Conservation (phyloP, 331 rosid genomes). For the Erythrophleum ivorense region DNA sequence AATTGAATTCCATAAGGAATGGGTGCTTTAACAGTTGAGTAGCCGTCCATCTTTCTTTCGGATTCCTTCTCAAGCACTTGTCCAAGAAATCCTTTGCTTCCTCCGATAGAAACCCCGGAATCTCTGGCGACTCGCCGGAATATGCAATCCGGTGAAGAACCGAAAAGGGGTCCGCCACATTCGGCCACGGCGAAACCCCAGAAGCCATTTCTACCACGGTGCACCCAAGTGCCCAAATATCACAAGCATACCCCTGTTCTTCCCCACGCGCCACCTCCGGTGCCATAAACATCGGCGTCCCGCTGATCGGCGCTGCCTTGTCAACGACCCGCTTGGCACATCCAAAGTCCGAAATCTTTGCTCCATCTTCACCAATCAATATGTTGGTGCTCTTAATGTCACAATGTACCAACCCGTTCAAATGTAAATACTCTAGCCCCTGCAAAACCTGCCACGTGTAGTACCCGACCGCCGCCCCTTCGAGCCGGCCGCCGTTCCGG, state of each 20-base stretch:
- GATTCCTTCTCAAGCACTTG: slow-evolving; percentile 72
- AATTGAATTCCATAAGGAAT: slow-evolving; percentile 55
- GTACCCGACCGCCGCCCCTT: slow-evolving; percentile 44
- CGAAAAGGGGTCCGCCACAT: slow-evolving; percentile 59
- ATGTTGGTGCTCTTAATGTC: slow-evolving; percentile 84
- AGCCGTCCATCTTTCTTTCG: slow-evolving; percentile 77
- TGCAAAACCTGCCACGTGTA: slow-evolving; percentile 56
- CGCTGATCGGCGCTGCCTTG: slow-evolving; percentile 40
- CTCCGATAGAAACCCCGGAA: slow-evolving; percentile 69
- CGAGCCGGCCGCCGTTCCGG: slow-evolving; percentile 46
- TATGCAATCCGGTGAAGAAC: slow-evolving; percentile 69
- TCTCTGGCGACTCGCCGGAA: slow-evolving; percentile 63
- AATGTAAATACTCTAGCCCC: slow-evolving; percentile 81
- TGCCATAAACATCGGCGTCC: slow-evolving; percentile 92
- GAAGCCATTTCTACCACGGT: slow-evolving; percentile 81
- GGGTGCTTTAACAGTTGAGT: slow-evolving; percentile 78
- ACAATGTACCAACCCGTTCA: slow-evolving; percentile 81
- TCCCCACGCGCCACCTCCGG: slow-evolving; percentile 93
- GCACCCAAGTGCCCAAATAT: slow-evolving; percentile 93
- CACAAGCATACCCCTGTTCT: slow-evolving; percentile 72
- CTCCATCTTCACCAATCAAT: slow-evolving; percentile 68
- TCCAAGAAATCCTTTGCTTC: slow-evolving; percentile 75
- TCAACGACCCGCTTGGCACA: slow-evolving; percentile 59
- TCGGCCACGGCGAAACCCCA: slow-evolving; percentile 74
- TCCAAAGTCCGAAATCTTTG: slow-evolving; percentile 85